Conservation (phyloP, 441 rosid genomes). For the Raphanus hybrid region DNA sequence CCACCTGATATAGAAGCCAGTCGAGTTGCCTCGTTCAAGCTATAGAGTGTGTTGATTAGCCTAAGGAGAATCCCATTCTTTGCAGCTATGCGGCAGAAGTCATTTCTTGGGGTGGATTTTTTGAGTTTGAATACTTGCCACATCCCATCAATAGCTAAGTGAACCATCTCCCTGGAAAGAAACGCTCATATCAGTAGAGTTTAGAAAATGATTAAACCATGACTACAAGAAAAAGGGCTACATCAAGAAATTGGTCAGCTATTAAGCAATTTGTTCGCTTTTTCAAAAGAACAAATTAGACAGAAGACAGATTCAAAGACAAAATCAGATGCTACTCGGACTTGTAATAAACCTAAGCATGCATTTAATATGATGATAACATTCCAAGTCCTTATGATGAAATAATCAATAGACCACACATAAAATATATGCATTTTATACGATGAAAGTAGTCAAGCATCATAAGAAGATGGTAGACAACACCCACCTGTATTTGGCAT, state of each 20-base stretch:
- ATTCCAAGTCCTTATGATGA: background rate
- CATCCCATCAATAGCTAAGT: constrained; percentile 97
- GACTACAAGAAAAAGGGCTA: background rate
- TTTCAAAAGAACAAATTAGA: background rate
- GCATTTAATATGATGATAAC: background rate
- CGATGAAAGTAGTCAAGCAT: constrained; percentile 5
- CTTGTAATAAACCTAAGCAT: constrained; percentile 3
- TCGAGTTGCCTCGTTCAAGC: constrained; percentile 96
- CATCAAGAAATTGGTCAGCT: constrained; percentile 8
- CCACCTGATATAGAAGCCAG: constrained; percentile 74
- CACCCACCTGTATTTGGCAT: constrained; percentile 85
- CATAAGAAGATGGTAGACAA: constrained; percentile 10
- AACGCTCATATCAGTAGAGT: constrained; percentile 29
- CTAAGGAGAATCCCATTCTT: constrained; percentile 81
- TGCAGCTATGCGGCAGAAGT: constrained; percentile 93
- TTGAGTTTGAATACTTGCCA: constrained; percentile 99
- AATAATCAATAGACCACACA: background rate
- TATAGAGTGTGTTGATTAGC: constrained; percentile 88
- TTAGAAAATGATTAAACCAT: background rate
- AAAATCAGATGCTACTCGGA: constrained; percentile 8
- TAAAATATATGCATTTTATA: background rate
- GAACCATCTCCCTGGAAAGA: constrained; percentile 95
- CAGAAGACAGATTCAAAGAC: background rate
- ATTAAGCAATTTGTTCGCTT: background rate
- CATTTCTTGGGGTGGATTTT: constrained; percentile 90